Evolutionary conservation across 805 yeast species (phyloP), one percentile per base, ranked within the genome.

Genomic region (Tetrapisispora taiwanensis): DNA sequence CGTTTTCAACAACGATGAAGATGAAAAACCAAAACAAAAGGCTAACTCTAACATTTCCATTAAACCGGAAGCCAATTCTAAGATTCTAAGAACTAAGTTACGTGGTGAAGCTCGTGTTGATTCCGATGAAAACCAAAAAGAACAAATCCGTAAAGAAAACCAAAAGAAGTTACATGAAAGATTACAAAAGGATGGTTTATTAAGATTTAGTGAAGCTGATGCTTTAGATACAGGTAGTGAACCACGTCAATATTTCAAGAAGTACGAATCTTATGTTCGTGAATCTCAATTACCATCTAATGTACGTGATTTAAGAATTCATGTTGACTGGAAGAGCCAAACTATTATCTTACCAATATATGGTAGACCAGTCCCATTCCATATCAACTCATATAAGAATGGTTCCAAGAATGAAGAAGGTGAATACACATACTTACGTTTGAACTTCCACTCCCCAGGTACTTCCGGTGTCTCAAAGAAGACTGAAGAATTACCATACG

Each of bases 331-430:
- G 61, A 86, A 84, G 57, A 76, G 84, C 46, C 96, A 89, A 66
- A 84, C 97, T 1, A 83, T 90, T 45, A 77, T 90, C 48, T 69
- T 90, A 47, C 98, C 98, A 42, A 83, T 90, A 46, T 77, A 82
- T 56, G 98, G 98, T 50, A 75, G 97, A 57, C 97, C 97, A 1
- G 97, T 92, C 42, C 98, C 98, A 20, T 90, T 92, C 72, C 98
- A 90, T 63, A 88, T 90, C 59, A 87, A 87, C 62, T 73, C 97
- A 4, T 89, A 84, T 68, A 90, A 89, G 58, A 89, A 86, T 60
- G 97, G 96, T 41, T 84, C 95, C 10, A 89, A 88, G 58, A 86
- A 82, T 51, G 98, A 92, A 58, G 97, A 92, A 70, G 97, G 97
- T 43, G 97, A 89, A 53, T 88, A 76, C 63, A 88, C 95, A 1